Evolutionary conservation across 805 yeast genomes (phyloP), one percentile per base, ranked within the genome.

Genomic region (Tetrapisispora taiwanensis): DNA sequence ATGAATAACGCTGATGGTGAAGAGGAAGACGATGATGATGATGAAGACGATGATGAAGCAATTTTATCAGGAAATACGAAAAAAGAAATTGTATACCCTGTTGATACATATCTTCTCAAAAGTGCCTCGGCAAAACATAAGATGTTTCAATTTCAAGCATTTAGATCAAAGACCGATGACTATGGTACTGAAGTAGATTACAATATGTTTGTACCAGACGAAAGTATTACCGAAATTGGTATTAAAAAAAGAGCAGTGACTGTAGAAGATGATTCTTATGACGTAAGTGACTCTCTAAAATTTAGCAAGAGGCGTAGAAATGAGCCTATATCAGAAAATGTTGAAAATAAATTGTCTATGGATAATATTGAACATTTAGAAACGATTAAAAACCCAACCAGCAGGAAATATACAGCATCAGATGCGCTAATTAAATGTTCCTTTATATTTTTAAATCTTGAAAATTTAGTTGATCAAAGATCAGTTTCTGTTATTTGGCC

Each of bases 381-480:
- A 47, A 67, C 81, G 1, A 61, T 75, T 37, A 67, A 64, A 47
- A 63, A 65, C 10, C 92, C 92, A 3, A 65, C 68, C 30, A 67
- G 68, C 40, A 63, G 81, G 44, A 62, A 66, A 4, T 44, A 53
- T 8, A 52, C 56, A 3, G 56, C 56, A 2, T 40, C 55, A 3
- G 54, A 67, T n/a, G 60, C 81, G 12, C 66, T 66, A 5, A 67
- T 86, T 4, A 68, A 80, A 46, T 88, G 96, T 63, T 82, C 80
- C 1, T 62, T 89, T 7, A 74, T 84, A 2, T 87, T 69, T 57
- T 75, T 90, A 45, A 97, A 90, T 58, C 69, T 89, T 38, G 76
- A 88, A 14, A 95, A 96, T 18, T 64, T 83, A 17, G 90, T 86
- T 0, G 97, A 92, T 58, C 68, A 81, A 49, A 72, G 96, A 49